phyloP scores from a whole-genome alignment of 805 yeast genomes.

The Blastobotrys terrestris region DNA sequence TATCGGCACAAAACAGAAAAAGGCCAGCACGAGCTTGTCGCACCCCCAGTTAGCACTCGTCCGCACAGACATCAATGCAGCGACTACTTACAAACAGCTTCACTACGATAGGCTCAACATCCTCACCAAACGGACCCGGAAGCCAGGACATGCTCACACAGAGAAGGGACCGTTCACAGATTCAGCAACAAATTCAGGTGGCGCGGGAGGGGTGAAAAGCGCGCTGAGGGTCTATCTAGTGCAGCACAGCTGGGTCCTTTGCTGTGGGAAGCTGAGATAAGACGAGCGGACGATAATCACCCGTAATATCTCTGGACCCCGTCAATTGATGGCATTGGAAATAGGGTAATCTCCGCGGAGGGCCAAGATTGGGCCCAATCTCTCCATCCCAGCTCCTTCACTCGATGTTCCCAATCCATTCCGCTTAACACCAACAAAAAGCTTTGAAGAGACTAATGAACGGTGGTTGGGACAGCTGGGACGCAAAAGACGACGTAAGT shows the following conservation, averaged over 20 bases:
- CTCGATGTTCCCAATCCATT: background rate
- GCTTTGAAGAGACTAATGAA: background rate
- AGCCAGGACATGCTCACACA: background rate
- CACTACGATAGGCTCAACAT: background rate
- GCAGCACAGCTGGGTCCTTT: too few relatives aligned
- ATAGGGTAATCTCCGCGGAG: too few relatives aligned
- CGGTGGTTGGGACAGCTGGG: conserved; percentile 1
- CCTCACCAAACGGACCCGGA: background rate
- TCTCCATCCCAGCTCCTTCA: too few relatives aligned
- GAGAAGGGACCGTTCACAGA: too few relatives aligned
- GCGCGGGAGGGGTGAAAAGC: too few relatives aligned
- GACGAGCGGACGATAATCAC: background rate
- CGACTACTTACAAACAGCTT: background rate
- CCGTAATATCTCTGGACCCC: background rate
- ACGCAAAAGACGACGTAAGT: background rate
- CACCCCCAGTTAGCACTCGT: background rate
- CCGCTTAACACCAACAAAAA: background rate
- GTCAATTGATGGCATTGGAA: too few relatives aligned
- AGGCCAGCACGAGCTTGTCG: conserved; percentile 28
- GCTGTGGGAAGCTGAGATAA: background rate
- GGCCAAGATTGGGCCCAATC: too few relatives aligned
- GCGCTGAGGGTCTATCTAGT: too few relatives aligned
- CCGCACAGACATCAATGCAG: background rate
- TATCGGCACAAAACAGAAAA: conserved; percentile 37
- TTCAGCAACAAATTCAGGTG: too few relatives aligned